A percentile compares a stretch with the other conserved stretches of the same genome.
Evolutionary conservation across 495 filamentous ascomycete genomes (phyloP).

Genomic region (Corynascus novoguineensis): DNA sequence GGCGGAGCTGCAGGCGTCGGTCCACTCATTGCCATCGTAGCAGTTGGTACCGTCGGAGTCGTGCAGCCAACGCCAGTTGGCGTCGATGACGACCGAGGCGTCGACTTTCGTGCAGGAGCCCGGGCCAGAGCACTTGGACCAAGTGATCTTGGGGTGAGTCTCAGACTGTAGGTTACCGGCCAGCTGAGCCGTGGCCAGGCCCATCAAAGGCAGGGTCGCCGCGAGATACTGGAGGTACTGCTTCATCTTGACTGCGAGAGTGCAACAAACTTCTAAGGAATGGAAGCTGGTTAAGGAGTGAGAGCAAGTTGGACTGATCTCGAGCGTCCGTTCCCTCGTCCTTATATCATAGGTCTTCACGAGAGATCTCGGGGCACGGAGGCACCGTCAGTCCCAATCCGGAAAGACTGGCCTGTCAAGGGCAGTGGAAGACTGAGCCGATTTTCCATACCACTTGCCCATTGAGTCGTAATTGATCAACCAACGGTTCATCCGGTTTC

Average conservation of each 20-base stretch:
- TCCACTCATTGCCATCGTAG: slow-evolving; percentile 51
- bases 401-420: slow-evolving; percentile 9
- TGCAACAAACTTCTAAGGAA: neutral
- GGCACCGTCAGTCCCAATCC: slow-evolving; percentile 5
- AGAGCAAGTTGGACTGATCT: neutral
- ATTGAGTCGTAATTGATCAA: slow-evolving; percentile 15
- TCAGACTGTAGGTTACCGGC: slow-evolving; percentile 51
- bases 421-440: slow-evolving; percentile 20
- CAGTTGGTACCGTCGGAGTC: slow-evolving; percentile 38
- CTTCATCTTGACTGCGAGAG: slow-evolving; percentile 21
- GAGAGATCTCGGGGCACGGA: neutral
- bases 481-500: slow-evolving; percentile 14
- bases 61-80: slow-evolving; percentile 53
- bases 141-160: slow-evolving; percentile 54
- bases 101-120: slow-evolving; percentile 46
- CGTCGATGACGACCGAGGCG: slow-evolving; percentile 45
- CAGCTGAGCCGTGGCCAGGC: slow-evolving; percentile 43
- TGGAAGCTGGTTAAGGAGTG: neutral
- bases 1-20: slow-evolving; percentile 35
- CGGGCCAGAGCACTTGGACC: slow-evolving; percentile 50
- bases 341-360: neutral
- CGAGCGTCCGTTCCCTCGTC: neutral
- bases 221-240: slow-evolving; percentile 30
- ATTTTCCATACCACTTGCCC: slow-evolving; percentile 21
- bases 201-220: slow-evolving; percentile 25